These are phyloP conservation scores for Teratosphaeria zuluensis DNA, from an alignment of 2,329 filamentous ascomycete genomes.

Conservation along the genomic window DNA sequence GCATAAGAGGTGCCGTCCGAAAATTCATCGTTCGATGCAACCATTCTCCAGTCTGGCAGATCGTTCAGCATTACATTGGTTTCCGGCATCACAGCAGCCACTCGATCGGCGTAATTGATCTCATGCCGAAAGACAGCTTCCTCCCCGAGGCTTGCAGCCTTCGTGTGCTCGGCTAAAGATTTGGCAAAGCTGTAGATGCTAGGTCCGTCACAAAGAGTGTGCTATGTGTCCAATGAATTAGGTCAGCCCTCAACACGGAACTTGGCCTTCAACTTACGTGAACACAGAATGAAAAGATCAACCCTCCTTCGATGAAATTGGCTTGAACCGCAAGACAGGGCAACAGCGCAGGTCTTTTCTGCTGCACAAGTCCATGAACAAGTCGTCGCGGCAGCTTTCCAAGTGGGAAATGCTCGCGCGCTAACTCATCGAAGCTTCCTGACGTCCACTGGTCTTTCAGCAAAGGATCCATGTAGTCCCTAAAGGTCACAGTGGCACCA, in stretches of 20 bases:
- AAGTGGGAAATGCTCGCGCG: conserved; percentile 1
- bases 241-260: not conserved
- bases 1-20: not conserved
- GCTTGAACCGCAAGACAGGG: not conserved
- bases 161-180: not conserved
- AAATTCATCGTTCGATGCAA: not conserved
- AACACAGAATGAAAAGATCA: not conserved
- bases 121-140: not conserved
- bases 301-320: not conserved
- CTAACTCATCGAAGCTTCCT: conserved; percentile 3
- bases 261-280: not conserved
- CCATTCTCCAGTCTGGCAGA: not conserved
- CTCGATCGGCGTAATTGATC: not conserved
- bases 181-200: not conserved
- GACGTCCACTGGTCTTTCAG: not conserved
- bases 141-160: not conserved
- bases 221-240: not conserved
- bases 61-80: not conserved
- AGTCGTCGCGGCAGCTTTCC: conserved; percentile 12
- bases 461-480: not conserved
- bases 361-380: conserved; percentile 7
- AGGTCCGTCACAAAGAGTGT: conserved; percentile 3
- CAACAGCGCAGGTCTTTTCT: not conserved
- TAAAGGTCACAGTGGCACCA: conserved; percentile 1
- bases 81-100: not conserved